Base-by-base conservation (phyloP, 2,329 filamentous ascomycete species). In the Tolypocladium ovalisporum region DNA sequence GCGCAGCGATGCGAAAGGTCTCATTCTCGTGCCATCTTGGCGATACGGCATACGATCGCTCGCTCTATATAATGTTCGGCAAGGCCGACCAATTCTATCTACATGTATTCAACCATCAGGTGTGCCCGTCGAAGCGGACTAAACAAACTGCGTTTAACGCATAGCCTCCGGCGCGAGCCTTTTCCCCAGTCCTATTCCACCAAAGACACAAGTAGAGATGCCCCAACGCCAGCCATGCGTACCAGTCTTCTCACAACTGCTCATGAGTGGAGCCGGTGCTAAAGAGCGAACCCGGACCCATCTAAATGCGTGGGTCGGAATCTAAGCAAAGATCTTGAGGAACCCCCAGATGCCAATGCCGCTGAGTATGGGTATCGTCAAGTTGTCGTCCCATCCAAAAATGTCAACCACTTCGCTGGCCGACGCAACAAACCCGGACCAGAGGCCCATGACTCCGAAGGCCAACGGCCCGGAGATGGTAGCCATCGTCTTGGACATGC, bases 341-440 rank as follows among this genome's bases (percentile, higher is more conserved):
- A 99, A 97, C 0, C 87, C 88, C 87, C 89, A 96, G 60, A 99
- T 85, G 8, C 92, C 92, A 52, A 90, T 74, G 29, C 92, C 91
- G 68, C 90, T 96, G 54, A 99, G 78, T 32, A 96, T 85, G 2
- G 94, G 94, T 71, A 99, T 99, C 54, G 93, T 97, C 65, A 99
- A 77, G 73, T 99, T 99, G 74, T 99, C 94, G 68, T 99, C 94
- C 88, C 90, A 92, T 53, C 91, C 90, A 70, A 91, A 97, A 0
- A 97, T 68, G 73, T 99, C 91, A 52, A 96, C 80, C 19, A 93
- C 88, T 73, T 99, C 94, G 67, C 91, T 97, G 51, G 86, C 85
- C 57, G 91, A 90, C 47, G 91, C 94, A 56, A 93, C 84, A 49
- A 97, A 73, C n/a, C 94, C 94, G 8, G 92, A 92, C 75, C 89